Evolutionary conservation across 345 rosid genomes (phyloP).

Genomic region (Eucalyptus albens): DNA sequence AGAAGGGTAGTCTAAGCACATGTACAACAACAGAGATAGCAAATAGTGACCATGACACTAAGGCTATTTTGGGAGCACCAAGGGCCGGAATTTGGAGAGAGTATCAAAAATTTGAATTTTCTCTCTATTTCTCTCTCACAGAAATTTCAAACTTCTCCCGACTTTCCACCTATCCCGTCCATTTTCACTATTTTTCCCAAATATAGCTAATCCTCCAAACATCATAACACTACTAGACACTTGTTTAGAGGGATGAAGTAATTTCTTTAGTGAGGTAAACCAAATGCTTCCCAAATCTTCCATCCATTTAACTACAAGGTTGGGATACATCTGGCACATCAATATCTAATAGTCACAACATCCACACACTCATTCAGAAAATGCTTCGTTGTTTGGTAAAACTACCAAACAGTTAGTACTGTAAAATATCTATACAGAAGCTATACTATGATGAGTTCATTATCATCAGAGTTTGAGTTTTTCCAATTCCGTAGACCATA

Average conservation of each 20-base stretch:
- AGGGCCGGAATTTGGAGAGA: neutral
- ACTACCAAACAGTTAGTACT: neutral
- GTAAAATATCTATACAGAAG: neutral
- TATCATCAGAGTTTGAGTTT: neutral
- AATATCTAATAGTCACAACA: neutral
- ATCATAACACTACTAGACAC: neutral
- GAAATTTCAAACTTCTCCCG: neutral
- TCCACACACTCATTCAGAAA: neutral
- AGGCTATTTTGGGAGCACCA: neutral
- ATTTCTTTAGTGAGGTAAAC: neutral
- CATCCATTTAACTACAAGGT: neutral
- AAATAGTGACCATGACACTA: neutral
- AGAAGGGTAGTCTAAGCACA: neutral
- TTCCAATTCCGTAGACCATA: neutral
- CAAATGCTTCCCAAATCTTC: neutral
- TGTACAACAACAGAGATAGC: neutral
- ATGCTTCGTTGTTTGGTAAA: neutral
- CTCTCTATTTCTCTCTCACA: neutral
- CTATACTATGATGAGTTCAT: neutral
- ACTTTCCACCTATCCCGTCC: neutral
- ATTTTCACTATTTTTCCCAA: neutral
- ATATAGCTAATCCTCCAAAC: neutral
- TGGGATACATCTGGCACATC: neutral
- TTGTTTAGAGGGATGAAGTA: neutral
- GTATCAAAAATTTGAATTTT: neutral